A percentile compares a stretch with the other conserved stretches of the same genome.
phyloP scores from a whole-genome alignment of 2,329 filamentous ascomycete genomes.

The Colletotrichum sp. region DNA sequence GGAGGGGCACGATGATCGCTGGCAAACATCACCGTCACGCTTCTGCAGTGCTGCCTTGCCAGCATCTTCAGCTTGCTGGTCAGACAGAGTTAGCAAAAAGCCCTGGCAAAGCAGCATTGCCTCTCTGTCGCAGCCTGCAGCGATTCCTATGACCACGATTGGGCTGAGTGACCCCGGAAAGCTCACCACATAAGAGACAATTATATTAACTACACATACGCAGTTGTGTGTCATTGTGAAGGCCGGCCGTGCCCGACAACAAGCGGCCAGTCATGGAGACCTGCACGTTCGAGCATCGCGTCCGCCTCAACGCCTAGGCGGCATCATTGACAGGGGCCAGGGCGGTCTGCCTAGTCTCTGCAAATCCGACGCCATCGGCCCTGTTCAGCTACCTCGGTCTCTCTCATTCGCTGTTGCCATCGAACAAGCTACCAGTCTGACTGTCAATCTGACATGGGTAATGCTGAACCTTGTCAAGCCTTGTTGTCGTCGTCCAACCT shows the following conservation, averaged over 20 bases:
- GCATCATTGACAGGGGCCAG: background rate
- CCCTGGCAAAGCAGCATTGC: background rate
- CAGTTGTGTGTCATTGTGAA: background rate
- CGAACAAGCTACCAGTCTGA: slow-evolving; percentile 7
- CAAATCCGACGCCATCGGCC: background rate
- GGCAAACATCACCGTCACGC: background rate
- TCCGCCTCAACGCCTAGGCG: background rate
- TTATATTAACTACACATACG: background rate
- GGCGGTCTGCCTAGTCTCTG: slow-evolving; percentile 1
- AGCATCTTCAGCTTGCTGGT: background rate
- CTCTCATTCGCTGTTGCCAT: slow-evolving; percentile 4
- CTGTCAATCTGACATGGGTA: slow-evolving; percentile 1
- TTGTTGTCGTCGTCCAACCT: slow-evolving; percentile 15
- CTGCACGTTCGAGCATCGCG: background rate
- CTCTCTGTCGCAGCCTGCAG: background rate
- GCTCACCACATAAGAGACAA: background rate
- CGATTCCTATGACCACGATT: background rate
- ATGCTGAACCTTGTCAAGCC: slow-evolving; percentile 3
- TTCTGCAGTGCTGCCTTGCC: slow-evolving; percentile 15
- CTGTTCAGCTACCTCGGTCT: background rate
- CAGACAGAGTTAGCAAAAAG: background rate
- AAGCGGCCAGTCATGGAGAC: background rate
- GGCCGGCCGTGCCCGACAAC: background rate
- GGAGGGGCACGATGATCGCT: background rate
- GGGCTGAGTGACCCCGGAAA: background rate